Conservation (phyloP, 2,329 filamentous ascomycete genomes). For the Stachybotrys elegans region DNA sequence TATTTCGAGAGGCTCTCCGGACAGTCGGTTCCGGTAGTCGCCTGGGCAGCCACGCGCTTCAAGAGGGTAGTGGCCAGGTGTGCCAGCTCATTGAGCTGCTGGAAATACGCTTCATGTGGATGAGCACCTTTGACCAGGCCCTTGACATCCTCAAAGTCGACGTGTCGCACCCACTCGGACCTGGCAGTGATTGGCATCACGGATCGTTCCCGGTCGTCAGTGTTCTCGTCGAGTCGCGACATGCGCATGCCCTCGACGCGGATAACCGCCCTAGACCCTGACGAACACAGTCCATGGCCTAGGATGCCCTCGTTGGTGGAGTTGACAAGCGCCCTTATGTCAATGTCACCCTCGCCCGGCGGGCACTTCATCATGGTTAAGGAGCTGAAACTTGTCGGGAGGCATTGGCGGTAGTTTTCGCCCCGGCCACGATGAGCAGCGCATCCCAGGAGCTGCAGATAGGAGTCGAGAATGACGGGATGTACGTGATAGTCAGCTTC, state of each 20-base stretch:
- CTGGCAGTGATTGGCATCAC: slow-evolving; percentile 19
- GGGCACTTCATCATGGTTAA: too few species aligned
- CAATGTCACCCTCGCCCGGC: slow-evolving; percentile 18
- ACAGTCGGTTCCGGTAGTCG: slow-evolving; percentile 2
- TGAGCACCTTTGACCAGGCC: slow-evolving; percentile 15
- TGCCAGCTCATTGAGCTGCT: slow-evolving; percentile 22
- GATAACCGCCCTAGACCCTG: slow-evolving; percentile 7
- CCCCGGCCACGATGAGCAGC: slow-evolving; percentile 15
- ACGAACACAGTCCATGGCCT: neutral
- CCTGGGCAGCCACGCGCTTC: too few species aligned
- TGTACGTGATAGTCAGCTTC: slow-evolving; percentile 28
- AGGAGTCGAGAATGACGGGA: slow-evolving; percentile 30
- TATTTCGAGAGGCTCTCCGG: neutral
- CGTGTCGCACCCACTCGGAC: slow-evolving; percentile 23
- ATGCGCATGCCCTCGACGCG: slow-evolving; percentile 15
- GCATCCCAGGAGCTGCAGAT: slow-evolving; percentile 23
- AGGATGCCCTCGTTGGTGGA: slow-evolving; percentile 7
- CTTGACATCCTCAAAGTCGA: slow-evolving; percentile 22
- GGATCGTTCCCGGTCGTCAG: slow-evolving; percentile 10
- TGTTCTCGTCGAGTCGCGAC: slow-evolving; percentile 16
- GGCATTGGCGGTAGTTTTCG: slow-evolving; percentile 13
- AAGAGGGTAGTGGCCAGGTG: slow-evolving; percentile 20
- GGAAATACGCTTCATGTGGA: slow-evolving; percentile 7
- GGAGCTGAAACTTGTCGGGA: too few species aligned
- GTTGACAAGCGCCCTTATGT: neutral